A percentile compares a stretch with the other conserved stretches of the same genome.
Evolutionary conservation across 305 asterid species (phyloP).

Genomic region (Solanum hybrid): DNA sequence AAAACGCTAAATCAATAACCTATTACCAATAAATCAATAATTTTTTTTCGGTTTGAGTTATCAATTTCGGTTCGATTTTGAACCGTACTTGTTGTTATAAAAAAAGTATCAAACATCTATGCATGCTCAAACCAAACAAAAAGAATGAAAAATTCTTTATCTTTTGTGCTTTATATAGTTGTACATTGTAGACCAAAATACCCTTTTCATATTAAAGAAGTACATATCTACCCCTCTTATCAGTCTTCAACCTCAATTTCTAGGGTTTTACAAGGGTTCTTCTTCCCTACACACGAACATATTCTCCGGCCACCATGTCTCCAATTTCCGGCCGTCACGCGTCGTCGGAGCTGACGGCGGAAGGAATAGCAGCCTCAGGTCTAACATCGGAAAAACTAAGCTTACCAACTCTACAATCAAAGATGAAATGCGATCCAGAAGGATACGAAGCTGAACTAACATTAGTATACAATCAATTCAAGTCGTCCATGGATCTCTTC

Average conservation of each 20-base stretch:
- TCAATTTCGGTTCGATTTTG: neutral
- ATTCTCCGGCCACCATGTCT: neutral
- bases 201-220: neutral
- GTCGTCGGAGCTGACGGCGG: constrained; percentile 12
- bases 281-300: neutral
- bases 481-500: constrained; percentile 64
- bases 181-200: constrained; percentile 2
- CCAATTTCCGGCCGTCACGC: neutral
- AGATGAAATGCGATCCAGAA: constrained; percentile 80
- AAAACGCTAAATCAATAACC: neutral
- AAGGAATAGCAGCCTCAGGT: constrained; percentile 48
- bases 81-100: neutral
- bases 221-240: neutral
- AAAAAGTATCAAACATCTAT: neutral
- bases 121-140: neutral
- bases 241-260: neutral
- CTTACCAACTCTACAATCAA: constrained; percentile 58
- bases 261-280: neutral
- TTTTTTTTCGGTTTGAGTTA: neutral
- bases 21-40: too few species aligned
- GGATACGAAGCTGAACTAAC: constrained; percentile 63
- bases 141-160: neutral
- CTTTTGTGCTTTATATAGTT: neutral
- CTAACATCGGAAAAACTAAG: constrained; percentile 45
- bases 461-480: constrained; percentile 62